Percentiles rank a stretch among this genome's conserved stretches.
These are phyloP conservation scores for Hypoxylon sp. DNA, from an alignment of 2,329 filamentous ascomycete species.

Conservation along the genomic window DNA sequence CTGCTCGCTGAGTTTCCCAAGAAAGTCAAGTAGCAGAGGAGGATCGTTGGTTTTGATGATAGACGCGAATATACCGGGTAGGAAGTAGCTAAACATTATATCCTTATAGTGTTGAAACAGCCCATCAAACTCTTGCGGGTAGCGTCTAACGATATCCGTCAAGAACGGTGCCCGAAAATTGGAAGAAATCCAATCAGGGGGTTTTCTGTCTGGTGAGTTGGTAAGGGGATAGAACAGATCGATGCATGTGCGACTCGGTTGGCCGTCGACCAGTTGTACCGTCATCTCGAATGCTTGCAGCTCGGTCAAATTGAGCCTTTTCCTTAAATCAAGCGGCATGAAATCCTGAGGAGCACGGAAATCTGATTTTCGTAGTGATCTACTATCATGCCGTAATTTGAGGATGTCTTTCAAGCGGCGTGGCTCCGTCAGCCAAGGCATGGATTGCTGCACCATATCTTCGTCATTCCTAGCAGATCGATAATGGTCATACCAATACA, in stretches of 20 bases:
- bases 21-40: conserved; percentile 10
- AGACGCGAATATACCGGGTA: conserved; percentile 12
- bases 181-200: conserved; percentile 12
- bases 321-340: conserved; percentile 15
- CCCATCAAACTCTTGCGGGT: conserved; percentile 16
- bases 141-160: background rate
- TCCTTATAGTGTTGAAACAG: conserved; percentile 16
- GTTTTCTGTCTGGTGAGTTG: background rate
- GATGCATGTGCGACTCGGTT: conserved; percentile 7
- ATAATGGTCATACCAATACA: conserved; percentile 32
- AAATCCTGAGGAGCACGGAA: background rate
- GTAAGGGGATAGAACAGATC: conserved; percentile 17
- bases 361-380: background rate
- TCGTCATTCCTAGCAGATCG: background rate
- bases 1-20: conserved; percentile 13
- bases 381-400: conserved; percentile 11
- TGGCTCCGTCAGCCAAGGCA: conserved; percentile 18
- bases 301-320: conserved; percentile 16
- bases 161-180: conserved; percentile 5
- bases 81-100: background rate
- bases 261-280: conserved; percentile 12
- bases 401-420: conserved; percentile 18
- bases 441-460: background rate
- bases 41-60: conserved; percentile 12
- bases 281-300: conserved; percentile 23